phyloP scores from a whole-genome alignment of 495 filamentous ascomycete species.

The Jackrogersella minutella region DNA sequence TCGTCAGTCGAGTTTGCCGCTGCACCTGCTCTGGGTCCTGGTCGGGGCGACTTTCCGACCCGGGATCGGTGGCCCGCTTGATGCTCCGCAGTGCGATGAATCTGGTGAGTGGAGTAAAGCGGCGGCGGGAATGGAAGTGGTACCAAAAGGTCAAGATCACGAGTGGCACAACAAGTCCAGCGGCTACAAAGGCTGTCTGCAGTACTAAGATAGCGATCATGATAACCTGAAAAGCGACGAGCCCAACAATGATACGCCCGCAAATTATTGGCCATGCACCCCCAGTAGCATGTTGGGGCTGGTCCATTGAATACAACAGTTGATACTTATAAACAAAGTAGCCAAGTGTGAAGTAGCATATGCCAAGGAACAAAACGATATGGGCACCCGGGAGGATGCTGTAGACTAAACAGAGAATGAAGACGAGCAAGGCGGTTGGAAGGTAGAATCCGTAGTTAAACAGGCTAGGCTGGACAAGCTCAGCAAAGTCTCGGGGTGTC shows the following conservation, averaged over 20 bases:
- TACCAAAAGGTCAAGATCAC: constrained; percentile 84
- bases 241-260: constrained; percentile 82
- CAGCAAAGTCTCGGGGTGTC: constrained; percentile 90
- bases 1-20: constrained; percentile 41
- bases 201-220: constrained; percentile 88
- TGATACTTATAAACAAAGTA: constrained; percentile 98
- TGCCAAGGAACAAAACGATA: constrained; percentile 80
- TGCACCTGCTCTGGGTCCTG: constrained; percentile 50
- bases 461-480: constrained; percentile 79
- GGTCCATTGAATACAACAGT: constrained; percentile 97
- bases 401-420: constrained; percentile 95
- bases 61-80: constrained; percentile 39
- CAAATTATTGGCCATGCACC: constrained; percentile 95
- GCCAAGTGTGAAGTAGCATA: constrained; percentile 88
- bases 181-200: constrained; percentile 71
- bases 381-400: constrained; percentile 85
- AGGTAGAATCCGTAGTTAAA: constrained; percentile 98
- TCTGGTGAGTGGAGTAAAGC: constrained; percentile 84
- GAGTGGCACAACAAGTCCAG: constrained; percentile 77
- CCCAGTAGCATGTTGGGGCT: constrained; percentile 93
- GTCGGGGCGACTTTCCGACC: constrained; percentile 55
- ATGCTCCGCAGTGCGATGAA: constrained; percentile 93
- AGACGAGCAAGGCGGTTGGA: constrained; percentile 86
- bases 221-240: constrained; percentile 87
- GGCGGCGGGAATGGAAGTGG: constrained; percentile 73